These are phyloP conservation scores for Aspergillus pseudotamarii DNA, from an alignment of 2,329 filamentous ascomycete species.

Conservation along the genomic window DNA sequence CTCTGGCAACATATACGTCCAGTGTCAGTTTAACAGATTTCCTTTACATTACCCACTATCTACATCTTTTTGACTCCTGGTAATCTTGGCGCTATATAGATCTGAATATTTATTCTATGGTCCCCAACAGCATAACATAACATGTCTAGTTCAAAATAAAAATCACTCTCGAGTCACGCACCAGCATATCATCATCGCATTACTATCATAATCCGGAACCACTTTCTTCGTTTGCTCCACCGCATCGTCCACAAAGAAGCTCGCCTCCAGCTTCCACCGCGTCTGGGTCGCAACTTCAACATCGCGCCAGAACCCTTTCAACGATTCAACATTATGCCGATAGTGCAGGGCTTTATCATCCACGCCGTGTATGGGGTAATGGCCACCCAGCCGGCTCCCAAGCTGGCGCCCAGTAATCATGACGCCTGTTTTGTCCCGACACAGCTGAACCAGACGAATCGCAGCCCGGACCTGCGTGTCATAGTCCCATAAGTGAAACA, in stretches of 20 bases:
- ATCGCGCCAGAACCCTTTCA: conserved; percentile 20
- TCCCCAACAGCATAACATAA: no score
- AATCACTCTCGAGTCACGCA: conserved; percentile 12
- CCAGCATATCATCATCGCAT: conserved; percentile 5
- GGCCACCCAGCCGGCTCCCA: conserved; percentile 17
- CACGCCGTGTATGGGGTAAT: conserved; percentile 15
- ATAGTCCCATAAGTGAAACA: conserved; percentile 25
- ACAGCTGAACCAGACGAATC: conserved; percentile 16
- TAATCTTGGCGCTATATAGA: no score
- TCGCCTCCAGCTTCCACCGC: conserved; percentile 20
- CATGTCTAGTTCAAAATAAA: no score
- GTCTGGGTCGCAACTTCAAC: conserved; percentile 15
- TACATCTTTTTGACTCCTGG: no score
- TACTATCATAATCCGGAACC: background rate
- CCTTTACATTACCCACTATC: no score
- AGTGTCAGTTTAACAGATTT: no score
- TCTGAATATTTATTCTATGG: no score
- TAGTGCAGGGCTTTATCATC: conserved; percentile 10
- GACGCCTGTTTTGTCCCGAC: conserved; percentile 13
- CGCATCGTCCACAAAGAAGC: conserved; percentile 11
- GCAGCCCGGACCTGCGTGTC: conserved; percentile 16
- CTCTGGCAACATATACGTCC: no score
- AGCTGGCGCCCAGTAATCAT: conserved; percentile 20
- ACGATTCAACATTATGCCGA: conserved; percentile 21
- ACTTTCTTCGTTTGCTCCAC: background rate